Evolutionary conservation across 352 stramenopile genomes (phyloP).

Genomic region (Phytopythium boreale): DNA sequence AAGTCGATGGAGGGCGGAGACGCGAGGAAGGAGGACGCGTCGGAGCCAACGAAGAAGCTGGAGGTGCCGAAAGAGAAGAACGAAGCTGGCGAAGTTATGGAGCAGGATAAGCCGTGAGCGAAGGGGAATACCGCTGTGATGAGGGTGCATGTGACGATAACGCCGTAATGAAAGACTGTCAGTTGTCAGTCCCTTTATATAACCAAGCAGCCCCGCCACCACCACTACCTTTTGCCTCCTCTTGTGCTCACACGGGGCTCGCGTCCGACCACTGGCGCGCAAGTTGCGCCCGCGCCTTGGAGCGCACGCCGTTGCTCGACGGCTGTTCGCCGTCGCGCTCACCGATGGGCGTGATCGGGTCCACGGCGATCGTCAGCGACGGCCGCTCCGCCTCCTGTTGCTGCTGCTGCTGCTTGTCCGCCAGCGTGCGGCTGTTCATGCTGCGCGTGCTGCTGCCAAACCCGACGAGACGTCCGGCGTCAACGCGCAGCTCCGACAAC

Average conservation of each 20-base stretch:
- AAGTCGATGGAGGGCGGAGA: background rate
- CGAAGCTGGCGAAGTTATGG: no score
- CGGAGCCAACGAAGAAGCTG: no score
- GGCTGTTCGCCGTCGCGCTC: constrained; percentile 35
- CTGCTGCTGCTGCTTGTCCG: constrained; percentile 11
- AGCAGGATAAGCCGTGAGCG: no score
- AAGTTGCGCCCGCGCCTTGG: constrained; percentile 56
- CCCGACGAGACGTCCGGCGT: constrained; percentile 28
- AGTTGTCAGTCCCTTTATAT: background rate
- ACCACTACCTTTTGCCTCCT: background rate
- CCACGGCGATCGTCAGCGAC: constrained; percentile 29
- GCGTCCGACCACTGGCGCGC: constrained; percentile 54
- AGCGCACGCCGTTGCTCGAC: constrained; percentile 45
- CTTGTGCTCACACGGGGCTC: background rate
- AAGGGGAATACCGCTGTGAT: no score
- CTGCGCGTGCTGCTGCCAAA: constrained; percentile 26
- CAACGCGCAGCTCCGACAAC: constrained; percentile 17
- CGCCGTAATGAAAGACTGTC: no score
- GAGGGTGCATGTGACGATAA: no score
- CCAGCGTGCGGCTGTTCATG: constrained; percentile 13
- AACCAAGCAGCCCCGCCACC: background rate
- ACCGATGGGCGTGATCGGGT: constrained; percentile 46
- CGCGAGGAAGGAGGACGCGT: background rate
- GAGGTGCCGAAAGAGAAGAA: no score
- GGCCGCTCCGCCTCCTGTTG: constrained; percentile 9